Evolutionary conservation across 805 yeast species (phyloP), one percentile per base, ranked within the genome.

Genomic region (Candida ulmi): DNA sequence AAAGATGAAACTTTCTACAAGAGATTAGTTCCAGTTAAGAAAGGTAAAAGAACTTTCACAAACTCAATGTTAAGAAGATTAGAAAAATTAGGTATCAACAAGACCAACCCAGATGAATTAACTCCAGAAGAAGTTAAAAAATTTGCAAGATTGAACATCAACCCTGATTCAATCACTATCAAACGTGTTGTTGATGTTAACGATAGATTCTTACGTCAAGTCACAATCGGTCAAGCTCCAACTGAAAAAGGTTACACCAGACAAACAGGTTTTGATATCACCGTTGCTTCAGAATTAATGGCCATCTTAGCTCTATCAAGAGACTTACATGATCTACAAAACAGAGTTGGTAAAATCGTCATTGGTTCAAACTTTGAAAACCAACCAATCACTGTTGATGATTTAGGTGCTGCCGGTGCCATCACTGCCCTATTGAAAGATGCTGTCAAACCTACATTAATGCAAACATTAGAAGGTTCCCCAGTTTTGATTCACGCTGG

Each of bases 401-500:
- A 84, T 57, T 75, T 84, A 51, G 88, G 93, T 30, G 79, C 85
- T 66, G 90, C 90, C 17, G 95, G 95, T 60, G 91, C 95, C 21
- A 73, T 84, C 60, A 80, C 91, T 43, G 93, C 91, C 3, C 65
- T 84, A 51, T 68, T 84, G 55, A 83, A 82, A 61, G 95, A 84
- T 60, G 88, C 91, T 15, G 76, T 84, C 50, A 84, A 84, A 60
- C 95, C 95, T 47, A 84, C 84, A 55, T 68, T 84, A 58, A 84
- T 84, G 95, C 95, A 84, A 69, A 82, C 93, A 27, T 72, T 84
- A 57, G 95, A 84, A 65, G 93, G 93, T 50, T 83, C 93, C 18
- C 95, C 95, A 19, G 95, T 84, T 16, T 76, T 84, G 53, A 87
- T 84, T 36, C 95, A 84, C 59, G 93, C 93, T 36, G 95, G 95